Conservation (phyloP, 1,284 basidiomycete species). For the Mycosarcoma maydis region DNA sequence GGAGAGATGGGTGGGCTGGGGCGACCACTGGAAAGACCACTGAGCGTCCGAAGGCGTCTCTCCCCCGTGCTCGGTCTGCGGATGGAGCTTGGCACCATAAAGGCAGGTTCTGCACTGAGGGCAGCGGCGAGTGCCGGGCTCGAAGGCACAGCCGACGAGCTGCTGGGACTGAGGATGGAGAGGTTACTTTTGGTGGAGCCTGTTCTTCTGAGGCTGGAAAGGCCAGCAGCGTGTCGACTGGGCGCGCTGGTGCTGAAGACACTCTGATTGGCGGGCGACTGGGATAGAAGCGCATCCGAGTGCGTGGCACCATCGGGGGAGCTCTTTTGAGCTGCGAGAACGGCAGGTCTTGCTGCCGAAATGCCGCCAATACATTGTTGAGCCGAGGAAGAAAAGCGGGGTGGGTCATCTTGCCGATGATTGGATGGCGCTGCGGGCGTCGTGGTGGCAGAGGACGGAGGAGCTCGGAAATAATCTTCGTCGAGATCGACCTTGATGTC, state of each 20-base stretch:
- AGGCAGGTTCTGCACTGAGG: conserved; percentile 48
- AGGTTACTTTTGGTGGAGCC: conserved; percentile 33
- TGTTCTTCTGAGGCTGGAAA: conserved; percentile 50
- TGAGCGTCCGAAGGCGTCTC: conserved; percentile 34
- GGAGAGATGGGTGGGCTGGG: conserved; percentile 35
- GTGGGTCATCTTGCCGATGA: not conserved
- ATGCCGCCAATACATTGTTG: conserved; percentile 40
- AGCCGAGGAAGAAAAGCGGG: conserved; percentile 1
- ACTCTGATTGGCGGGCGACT: conserved; percentile 42
- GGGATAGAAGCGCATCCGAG: conserved; percentile 11
- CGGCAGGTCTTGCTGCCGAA: conserved; percentile 31
- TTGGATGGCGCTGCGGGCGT: not conserved
- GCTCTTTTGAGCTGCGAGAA: conserved; percentile 18
- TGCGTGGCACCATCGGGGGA: conserved; percentile 10
- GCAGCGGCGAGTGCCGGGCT: conserved; percentile 48
- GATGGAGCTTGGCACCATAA: conserved; percentile 36
- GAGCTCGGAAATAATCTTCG: conserved; percentile 53
- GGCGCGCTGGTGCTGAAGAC: conserved; percentile 51
- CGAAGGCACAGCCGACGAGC: conserved; percentile 21
- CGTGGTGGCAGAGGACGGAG: not conserved
- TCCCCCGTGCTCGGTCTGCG: conserved; percentile 46
- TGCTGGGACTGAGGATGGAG: conserved; percentile 11
- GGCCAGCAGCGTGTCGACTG: conserved; percentile 49
- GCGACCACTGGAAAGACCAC: conserved; percentile 25
- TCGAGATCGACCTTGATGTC: conserved; percentile 48